phyloP scores from a whole-genome alignment of 306 rosid genomes.

The Senna siamea region DNA sequence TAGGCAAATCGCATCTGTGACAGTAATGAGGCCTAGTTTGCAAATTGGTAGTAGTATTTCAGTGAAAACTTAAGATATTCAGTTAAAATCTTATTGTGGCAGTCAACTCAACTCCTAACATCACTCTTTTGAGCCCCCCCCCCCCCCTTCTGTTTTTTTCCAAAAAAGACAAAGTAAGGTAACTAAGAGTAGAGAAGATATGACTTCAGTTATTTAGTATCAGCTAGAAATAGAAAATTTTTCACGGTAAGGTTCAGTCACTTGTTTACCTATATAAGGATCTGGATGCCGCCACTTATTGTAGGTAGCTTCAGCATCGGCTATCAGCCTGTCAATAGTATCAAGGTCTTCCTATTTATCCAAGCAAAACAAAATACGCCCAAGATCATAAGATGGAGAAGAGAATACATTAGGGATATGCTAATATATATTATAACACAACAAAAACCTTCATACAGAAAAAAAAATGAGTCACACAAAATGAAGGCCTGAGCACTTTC shows the following conservation, averaged over 20 bases:
- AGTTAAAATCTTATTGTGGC: background rate
- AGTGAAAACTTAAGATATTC: background rate
- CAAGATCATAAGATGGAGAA: slow-evolving; percentile 14
- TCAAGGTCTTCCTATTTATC: slow-evolving; percentile 76
- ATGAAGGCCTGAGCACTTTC: background rate
- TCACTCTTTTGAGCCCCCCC: background rate
- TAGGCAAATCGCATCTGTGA: background rate
- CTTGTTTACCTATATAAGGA: slow-evolving; percentile 80
- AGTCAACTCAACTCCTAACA: slow-evolving; percentile 8
- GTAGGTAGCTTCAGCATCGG: slow-evolving; percentile 69
- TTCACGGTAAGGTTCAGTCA: background rate
- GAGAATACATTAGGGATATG: too few relatives aligned
- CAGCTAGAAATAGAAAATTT: background rate
- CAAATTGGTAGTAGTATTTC: background rate
- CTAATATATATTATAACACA: background rate
- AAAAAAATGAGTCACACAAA: background rate
- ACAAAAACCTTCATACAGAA: background rate
- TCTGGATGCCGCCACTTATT: slow-evolving; percentile 98
- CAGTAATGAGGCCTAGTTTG: background rate
- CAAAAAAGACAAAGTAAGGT: too few relatives aligned
- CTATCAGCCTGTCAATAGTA: slow-evolving; percentile 80
- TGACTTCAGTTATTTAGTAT: background rate
- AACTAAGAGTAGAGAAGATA: too few relatives aligned
- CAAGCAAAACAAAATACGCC: slow-evolving; percentile 27
- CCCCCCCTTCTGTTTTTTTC: too few relatives aligned